These are phyloP conservation scores for Colletotrichum sp. DNA, from an alignment of 2,329 filamentous ascomycete genomes.

Conservation along the genomic window DNA sequence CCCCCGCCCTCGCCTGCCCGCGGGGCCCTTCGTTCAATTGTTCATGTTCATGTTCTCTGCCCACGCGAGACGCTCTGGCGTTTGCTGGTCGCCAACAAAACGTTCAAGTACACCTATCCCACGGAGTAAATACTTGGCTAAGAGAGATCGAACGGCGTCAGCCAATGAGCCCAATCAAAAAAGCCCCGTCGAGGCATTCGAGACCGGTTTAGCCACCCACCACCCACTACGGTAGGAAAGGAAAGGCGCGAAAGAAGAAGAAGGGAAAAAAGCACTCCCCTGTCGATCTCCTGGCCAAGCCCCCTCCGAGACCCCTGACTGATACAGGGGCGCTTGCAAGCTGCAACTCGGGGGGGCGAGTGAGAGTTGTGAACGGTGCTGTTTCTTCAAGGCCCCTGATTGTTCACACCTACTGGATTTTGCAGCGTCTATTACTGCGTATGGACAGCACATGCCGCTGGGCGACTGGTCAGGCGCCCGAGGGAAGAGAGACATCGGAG, in stretches of 20 bases:
- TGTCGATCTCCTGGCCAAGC: conserved; percentile 7
- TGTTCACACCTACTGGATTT: not conserved
- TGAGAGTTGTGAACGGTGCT: not conserved
- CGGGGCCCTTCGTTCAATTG: not conserved
- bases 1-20: not conserved
- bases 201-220: not conserved
- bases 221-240: not conserved
- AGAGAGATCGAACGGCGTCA: not conserved
- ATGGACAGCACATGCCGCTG: not conserved
- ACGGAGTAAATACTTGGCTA: not conserved
- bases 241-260: not conserved
- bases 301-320: not conserved
- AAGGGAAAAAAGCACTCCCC: not conserved
- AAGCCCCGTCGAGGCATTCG: not conserved
- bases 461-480: not conserved
- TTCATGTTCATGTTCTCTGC: not conserved
- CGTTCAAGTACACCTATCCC: not conserved
- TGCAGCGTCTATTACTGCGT: not conserved
- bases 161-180: not conserved
- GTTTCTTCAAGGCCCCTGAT: not conserved
- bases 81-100: not conserved
- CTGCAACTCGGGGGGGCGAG: not conserved
- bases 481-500: not conserved
- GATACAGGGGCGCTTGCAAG: conserved; percentile 9
- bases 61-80: not conserved